A percentile compares a stretch with the other conserved stretches of the same genome.
Evolutionary conservation across 768 basidiomycete species (phyloP).

Genomic region (Sistotremastrum suecicum): DNA sequence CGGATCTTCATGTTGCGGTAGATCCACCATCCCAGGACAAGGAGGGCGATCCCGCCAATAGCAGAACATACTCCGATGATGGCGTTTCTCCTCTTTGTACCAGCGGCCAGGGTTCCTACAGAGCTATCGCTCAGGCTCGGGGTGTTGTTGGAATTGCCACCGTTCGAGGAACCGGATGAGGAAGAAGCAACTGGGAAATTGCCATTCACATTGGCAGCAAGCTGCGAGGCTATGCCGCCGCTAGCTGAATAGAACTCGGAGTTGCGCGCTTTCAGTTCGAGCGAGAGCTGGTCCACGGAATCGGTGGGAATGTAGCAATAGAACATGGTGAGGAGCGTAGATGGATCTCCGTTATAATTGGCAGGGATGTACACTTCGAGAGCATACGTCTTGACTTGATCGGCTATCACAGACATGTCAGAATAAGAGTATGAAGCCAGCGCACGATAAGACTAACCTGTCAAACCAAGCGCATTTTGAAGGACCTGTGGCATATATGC

Average conservation of each 20-base stretch:
- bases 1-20: constrained; percentile 55
- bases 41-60: constrained; percentile 62
- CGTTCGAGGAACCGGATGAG: constrained; percentile 2
- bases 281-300: constrained; percentile 45
- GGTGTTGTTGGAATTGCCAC: constrained; percentile 14
- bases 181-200: constrained; percentile 6
- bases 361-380: constrained; percentile 58
- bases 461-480: constrained; percentile 28
- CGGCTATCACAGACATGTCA: constrained; percentile 17
- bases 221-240: constrained; percentile 29
- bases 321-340: constrained; percentile 51
- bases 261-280: constrained; percentile 42
- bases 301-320: constrained; percentile 50
- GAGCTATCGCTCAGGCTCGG: constrained; percentile 10
- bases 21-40: constrained; percentile 60
- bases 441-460: constrained; percentile 19
- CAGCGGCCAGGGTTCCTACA: constrained; percentile 21
- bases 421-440: constrained; percentile 18
- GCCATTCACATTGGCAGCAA: constrained; percentile 53
- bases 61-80: constrained; percentile 86
- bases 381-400: constrained; percentile 34
- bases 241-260: constrained; percentile 54
- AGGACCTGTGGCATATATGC: constrained; percentile 46
- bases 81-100: constrained; percentile 45
- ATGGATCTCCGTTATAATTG: constrained; percentile 37